phyloP scores from a whole-genome alignment of 768 basidiomycete species.

The Lanmaoa rubissima region DNA sequence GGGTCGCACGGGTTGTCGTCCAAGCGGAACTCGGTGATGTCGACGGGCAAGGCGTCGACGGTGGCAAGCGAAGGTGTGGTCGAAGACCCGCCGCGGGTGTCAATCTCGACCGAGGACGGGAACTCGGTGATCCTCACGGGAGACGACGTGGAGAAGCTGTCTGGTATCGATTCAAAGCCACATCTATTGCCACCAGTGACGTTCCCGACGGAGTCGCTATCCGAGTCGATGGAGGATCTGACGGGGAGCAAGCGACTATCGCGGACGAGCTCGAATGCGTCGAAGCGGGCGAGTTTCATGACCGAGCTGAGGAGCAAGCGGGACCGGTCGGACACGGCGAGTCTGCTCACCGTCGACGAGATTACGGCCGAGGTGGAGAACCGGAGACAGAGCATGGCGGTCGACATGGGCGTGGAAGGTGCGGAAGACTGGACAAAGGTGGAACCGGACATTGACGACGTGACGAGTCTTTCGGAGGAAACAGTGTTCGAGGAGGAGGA shows the following conservation, averaged over 20 bases:
- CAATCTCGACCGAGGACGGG: conserved; percentile 73
- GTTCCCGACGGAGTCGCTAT: conserved; percentile 74
- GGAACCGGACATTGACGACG: conserved; percentile 50
- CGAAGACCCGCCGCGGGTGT: conserved; percentile 68
- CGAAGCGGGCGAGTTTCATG: conserved; percentile 75
- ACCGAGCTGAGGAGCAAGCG: conserved; percentile 79
- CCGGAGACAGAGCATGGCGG: conserved; percentile 51
- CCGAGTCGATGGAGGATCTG: conserved; percentile 70
- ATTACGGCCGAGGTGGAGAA: conserved; percentile 93
- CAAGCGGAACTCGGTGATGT: conserved; percentile 41
- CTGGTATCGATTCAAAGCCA: conserved; percentile 36
- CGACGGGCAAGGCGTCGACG: conserved; percentile 35
- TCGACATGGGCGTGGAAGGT: conserved; percentile 44
- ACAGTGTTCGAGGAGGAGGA: conserved; percentile 47
- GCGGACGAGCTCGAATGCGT: conserved; percentile 44
- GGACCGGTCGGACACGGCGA: conserved; percentile 85
- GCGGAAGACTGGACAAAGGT: conserved; percentile 77
- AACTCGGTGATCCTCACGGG: conserved; percentile 59
- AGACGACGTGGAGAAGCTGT: conserved; percentile 41
- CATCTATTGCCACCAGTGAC: conserved; percentile 76
- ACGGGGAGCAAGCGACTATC: conserved; percentile 41
- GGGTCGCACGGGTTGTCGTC: conserved; percentile 44
- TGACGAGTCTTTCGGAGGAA: conserved; percentile 44
- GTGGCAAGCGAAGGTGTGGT: conserved; percentile 17
- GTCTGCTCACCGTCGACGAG: conserved; percentile 93